Evolutionary conservation across 2,329 filamentous ascomycete species (phyloP).

Genomic region (Microdochium bolleyi): DNA sequence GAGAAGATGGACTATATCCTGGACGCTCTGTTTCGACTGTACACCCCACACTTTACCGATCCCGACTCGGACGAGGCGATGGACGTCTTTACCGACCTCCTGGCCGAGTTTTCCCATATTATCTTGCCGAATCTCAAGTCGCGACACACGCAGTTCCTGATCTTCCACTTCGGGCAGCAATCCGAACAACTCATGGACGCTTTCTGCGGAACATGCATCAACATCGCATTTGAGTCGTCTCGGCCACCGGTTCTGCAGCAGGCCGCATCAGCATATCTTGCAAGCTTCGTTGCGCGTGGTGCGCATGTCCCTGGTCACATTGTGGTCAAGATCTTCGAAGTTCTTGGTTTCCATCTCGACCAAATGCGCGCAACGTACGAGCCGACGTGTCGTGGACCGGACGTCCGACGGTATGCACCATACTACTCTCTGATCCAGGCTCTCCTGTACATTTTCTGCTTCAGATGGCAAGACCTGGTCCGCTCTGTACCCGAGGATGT

Average conservation of each 20-base stretch:
- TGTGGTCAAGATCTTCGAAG: constrained; percentile 74
- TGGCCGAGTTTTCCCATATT: constrained; percentile 79
- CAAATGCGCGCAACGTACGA: constrained; percentile 67
- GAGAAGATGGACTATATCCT: constrained; percentile 88
- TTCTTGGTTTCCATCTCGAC: constrained; percentile 72
- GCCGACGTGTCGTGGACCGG: constrained; percentile 69
- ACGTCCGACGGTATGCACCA: constrained; percentile 72
- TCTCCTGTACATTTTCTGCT: constrained; percentile 91
- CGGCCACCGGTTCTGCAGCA: constrained; percentile 69
- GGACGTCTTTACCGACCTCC: constrained; percentile 67
- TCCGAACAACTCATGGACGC: constrained; percentile 71
- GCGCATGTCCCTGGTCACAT: constrained; percentile 69
- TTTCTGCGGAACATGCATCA: constrained; percentile 72
- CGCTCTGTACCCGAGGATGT: constrained; percentile 50
- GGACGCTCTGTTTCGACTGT: constrained; percentile 79
- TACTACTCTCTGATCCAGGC: constrained; percentile 90
- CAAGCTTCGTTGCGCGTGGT: constrained; percentile 88
- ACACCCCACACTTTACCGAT: constrained; percentile 62
- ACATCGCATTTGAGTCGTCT: constrained; percentile 62
- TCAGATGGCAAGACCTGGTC: constrained; percentile 89
- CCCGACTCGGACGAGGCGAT: constrained; percentile 62
- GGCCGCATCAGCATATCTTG: constrained; percentile 83
- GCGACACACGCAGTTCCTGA: constrained; percentile 86
- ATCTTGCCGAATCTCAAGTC: constrained; percentile 89
- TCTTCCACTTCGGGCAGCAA: constrained; percentile 90